Conservation (phyloP, 352 stramenopile genomes). For the Phytophthora tubulina region DNA sequence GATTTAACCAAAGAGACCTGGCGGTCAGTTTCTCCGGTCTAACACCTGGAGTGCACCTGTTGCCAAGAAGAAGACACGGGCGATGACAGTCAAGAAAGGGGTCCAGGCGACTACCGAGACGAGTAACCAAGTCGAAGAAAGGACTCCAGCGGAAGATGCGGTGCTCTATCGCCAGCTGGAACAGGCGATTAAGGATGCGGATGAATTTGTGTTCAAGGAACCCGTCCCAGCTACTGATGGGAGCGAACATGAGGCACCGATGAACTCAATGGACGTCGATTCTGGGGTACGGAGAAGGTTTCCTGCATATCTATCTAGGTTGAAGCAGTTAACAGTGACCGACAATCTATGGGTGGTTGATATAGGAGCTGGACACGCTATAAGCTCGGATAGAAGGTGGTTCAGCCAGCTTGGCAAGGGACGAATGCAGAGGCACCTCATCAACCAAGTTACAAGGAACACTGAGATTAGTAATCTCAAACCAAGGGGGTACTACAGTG, state of each 20-base stretch:
- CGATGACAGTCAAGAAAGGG: neutral
- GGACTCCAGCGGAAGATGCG: neutral
- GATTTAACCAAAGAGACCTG: neutral
- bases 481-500: conserved; percentile 8
- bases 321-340: conserved; percentile 18
- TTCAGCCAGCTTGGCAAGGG: conserved; percentile 13
- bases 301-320: neutral
- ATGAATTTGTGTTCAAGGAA: neutral
- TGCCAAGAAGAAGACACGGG: neutral
- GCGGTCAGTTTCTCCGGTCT: neutral
- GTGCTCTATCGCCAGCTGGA: neutral
- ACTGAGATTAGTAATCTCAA: conserved; percentile 21
- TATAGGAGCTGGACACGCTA: conserved; percentile 22
- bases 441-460: conserved; percentile 13
- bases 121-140: neutral
- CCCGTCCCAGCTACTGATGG: neutral
- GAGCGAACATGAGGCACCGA: neutral
- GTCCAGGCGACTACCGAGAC: neutral
- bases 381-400: conserved; percentile 23
- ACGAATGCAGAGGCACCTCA: conserved; percentile 3
- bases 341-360: conserved; percentile 22
- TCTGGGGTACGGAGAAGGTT: neutral
- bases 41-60: conserved; percentile 2
- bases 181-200: neutral
- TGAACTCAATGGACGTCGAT: neutral